phyloP scores from a whole-genome alignment of 805 yeast genomes.

The Ogataea ganodermae region DNA sequence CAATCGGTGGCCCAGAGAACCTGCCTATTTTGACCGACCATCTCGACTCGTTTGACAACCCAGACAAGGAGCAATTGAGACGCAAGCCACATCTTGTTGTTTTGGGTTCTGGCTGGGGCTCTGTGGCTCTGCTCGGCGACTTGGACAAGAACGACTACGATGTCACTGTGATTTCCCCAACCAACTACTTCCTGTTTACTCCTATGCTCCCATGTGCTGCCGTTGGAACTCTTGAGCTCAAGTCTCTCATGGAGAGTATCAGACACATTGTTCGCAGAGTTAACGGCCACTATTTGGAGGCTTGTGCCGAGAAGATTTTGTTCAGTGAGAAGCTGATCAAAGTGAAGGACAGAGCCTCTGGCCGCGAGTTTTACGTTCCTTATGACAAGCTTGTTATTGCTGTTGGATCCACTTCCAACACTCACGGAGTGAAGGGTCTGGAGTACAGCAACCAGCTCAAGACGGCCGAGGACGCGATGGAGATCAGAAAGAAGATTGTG shows the following conservation, averaged over 20 bases:
- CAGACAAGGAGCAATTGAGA: constrained; percentile 44
- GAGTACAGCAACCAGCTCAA: constrained; percentile 62
- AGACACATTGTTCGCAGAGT: constrained; percentile 54
- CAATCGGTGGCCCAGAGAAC: constrained; percentile 69
- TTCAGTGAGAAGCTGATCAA: constrained; percentile 59
- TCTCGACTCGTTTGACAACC: constrained; percentile 58
- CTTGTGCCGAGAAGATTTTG: constrained; percentile 59
- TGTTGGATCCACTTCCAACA: constrained; percentile 67
- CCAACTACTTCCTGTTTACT: constrained; percentile 68
- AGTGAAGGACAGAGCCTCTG: constrained; percentile 47
- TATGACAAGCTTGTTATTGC: constrained; percentile 70
- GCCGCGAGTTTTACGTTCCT: constrained; percentile 63
- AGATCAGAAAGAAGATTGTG: constrained; percentile 55
- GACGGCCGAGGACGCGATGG: constrained; percentile 65
- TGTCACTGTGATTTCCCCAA: constrained; percentile 67
- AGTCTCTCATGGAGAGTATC: constrained; percentile 64
- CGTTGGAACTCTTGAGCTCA: constrained; percentile 67
- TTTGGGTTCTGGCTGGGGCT: constrained; percentile 74
- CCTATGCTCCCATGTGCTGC: constrained; percentile 72
- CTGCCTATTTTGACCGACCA: constrained; percentile 59
- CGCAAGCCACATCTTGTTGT: constrained; percentile 60
- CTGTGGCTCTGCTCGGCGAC: constrained; percentile 57
- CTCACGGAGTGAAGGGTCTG: constrained; percentile 73
- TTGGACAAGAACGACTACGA: constrained; percentile 58
- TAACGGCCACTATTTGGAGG: constrained; percentile 64